A percentile compares a stretch with the other conserved stretches of the same genome.
phyloP scores from a whole-genome alignment of 2,329 filamentous ascomycete genomes.

The Cordyceps militaris region DNA sequence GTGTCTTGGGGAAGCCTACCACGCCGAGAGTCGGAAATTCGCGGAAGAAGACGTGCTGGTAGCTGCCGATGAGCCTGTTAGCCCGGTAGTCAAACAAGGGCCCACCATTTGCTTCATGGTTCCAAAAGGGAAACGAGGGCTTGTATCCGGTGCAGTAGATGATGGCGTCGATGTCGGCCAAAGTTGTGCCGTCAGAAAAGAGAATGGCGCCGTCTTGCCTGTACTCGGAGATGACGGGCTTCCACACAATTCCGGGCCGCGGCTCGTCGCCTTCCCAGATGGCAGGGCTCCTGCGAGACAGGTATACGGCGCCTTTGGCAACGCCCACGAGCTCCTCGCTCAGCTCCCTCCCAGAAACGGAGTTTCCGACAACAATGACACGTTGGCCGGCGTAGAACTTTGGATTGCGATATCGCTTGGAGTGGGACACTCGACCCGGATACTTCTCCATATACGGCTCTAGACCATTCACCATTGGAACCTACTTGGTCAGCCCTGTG shows the following conservation, averaged over 20 bases:
- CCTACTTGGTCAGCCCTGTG: neutral
- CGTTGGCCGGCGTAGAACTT: conserved; percentile 26
- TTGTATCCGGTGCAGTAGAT: conserved; percentile 30
- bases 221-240: conserved; percentile 42
- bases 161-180: conserved; percentile 22
- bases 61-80: conserved; percentile 37
- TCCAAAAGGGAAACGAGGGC: conserved; percentile 43
- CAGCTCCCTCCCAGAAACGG: conserved; percentile 37
- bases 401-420: conserved; percentile 38
- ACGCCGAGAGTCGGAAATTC: conserved; percentile 38
- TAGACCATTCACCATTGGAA: conserved; percentile 2
- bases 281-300: conserved; percentile 42
- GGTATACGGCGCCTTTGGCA: conserved; percentile 38
- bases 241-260: conserved; percentile 44
- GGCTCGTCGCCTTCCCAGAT: conserved; percentile 45
- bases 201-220: conserved; percentile 35
- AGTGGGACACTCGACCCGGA: conserved; percentile 36
- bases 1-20: conserved; percentile 6
- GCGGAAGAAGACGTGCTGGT: conserved; percentile 47
- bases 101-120: conserved; percentile 35
- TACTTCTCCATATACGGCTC: conserved; percentile 21
- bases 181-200: conserved; percentile 25
- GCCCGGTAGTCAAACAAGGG: conserved; percentile 42
- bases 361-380: conserved; percentile 37
- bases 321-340: conserved; percentile 29